Evolutionary conservation across 2,329 filamentous ascomycete genomes (phyloP).

Genomic region (Lachnellula hyalina): DNA sequence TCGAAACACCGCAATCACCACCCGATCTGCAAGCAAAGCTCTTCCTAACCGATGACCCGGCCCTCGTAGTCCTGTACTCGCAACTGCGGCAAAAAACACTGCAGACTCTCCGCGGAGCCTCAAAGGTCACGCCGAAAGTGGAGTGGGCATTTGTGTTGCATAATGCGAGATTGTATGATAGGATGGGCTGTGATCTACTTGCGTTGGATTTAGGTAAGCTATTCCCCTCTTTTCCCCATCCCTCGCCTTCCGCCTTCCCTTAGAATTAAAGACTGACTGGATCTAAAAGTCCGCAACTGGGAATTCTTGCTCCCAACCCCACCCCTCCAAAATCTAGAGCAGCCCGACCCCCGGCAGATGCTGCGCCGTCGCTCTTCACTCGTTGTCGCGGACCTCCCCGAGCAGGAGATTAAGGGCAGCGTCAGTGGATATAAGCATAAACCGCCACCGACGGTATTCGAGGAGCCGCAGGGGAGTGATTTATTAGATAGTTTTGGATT

Average conservation of each 20-base stretch:
- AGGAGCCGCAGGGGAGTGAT: conserved; percentile 87
- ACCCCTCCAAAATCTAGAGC: conserved; percentile 37
- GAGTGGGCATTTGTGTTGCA: conserved; percentile 90
- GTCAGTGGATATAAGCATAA: conserved; percentile 44
- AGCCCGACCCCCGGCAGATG: conserved; percentile 46
- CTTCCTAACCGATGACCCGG: conserved; percentile 87
- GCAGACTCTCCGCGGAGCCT: conserved; percentile 80
- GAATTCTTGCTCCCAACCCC: conserved; percentile 59
- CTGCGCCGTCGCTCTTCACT: conserved; percentile 69
- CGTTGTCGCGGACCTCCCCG: conserved; percentile 70
- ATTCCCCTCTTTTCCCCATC: conserved; percentile 8
- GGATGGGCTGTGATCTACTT: conserved; percentile 89
- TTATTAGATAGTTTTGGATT: conserved; percentile 93
- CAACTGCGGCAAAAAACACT: conserved; percentile 77
- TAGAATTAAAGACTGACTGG: conserved; percentile 12
- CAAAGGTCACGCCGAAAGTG: conserved; percentile 68
- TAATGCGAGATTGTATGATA: conserved; percentile 76
- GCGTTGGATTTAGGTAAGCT: conserved; percentile 72
- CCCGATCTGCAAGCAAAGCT: conserved; percentile 69
- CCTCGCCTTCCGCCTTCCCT: background rate
- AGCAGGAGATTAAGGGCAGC: conserved; percentile 39
- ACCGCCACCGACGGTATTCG: conserved; percentile 69
- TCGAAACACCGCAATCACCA: conserved; percentile 63
- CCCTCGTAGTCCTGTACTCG: conserved; percentile 79
- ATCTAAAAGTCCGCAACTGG: conserved; percentile 64